Evolutionary conservation across 495 filamentous ascomycete species (phyloP).

Genomic region (Xylaria castorea): DNA sequence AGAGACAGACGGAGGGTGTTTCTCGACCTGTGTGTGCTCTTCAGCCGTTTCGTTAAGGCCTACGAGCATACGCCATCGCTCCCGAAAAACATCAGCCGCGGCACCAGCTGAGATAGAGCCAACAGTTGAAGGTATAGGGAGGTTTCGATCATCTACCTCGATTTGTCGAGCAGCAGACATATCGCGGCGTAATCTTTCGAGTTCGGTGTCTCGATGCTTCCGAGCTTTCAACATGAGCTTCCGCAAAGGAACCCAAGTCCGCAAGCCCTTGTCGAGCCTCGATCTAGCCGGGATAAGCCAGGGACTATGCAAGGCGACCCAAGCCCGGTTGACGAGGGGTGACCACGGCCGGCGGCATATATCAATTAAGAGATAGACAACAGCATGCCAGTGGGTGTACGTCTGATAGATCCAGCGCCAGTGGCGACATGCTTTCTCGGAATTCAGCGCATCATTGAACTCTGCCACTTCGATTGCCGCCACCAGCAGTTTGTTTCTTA

Average conservation of each 20-base stretch:
- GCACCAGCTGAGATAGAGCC: conserved; percentile 39
- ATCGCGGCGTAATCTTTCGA: conserved; percentile 47
- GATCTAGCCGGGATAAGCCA: conserved; percentile 54
- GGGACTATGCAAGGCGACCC: conserved; percentile 57
- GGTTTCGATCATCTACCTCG: conserved; percentile 42
- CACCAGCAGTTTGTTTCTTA: conserved; percentile 49
- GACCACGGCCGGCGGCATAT: conserved; percentile 58
- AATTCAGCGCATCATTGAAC: conserved; percentile 61
- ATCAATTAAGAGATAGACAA: conserved; percentile 58
- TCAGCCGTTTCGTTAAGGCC: neutral
- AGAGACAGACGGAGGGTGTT: neutral
- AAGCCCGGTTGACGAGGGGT: conserved; percentile 59
- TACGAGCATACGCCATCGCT: conserved; percentile 50
- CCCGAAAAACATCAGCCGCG: conserved; percentile 41
- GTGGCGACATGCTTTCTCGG: conserved; percentile 51
- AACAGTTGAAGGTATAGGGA: conserved; percentile 43
- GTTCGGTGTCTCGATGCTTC: conserved; percentile 51
- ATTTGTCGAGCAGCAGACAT: conserved; percentile 37
- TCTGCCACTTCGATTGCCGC: conserved; percentile 61
- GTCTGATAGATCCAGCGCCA: conserved; percentile 69
- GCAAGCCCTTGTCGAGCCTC: conserved; percentile 47
- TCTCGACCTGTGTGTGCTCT: neutral
- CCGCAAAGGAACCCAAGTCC: conserved; percentile 61
- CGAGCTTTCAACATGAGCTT: conserved; percentile 59
- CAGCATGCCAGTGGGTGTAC: conserved; percentile 67